Evolutionary conservation across 208 protist species (phyloP), one percentile per base, ranked within the genome.

Genomic region (Leishmania lainsoni): DNA sequence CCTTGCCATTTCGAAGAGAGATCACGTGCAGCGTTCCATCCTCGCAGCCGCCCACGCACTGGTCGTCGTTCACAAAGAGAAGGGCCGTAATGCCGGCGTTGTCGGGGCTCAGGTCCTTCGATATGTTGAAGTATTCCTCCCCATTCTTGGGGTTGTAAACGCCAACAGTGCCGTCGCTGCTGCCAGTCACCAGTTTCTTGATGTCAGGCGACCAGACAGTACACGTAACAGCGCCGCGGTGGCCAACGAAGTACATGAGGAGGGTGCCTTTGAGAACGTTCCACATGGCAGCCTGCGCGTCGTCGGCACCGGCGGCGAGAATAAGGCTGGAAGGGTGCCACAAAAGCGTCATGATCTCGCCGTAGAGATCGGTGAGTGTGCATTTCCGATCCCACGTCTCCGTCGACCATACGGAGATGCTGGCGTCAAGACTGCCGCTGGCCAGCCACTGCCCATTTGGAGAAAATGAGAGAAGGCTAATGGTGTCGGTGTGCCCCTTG

Each of bases 241-340:
- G 98, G 22, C 97, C 98, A 6, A 89, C 89, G 84, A 99, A 99
- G 79, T 97, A 95, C 84, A 97, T 94, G 69, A 98, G 87, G n/a
- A 96, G 84, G 16, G 91, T 89, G 17, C 96, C 96, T 74, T 96
- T 96, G 2, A 83, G 54, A 4, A 93, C 89, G 75, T 97, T 98
- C 97, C 97, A 99, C 97, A 99, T 98, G 59, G 93, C 98, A 17
- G 90, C 87, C 80, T 98, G 97, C 65, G 91, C 91, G 79, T 99
- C 98, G 58, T 94, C 89, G 32, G 91, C 93, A 35, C 97, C 97
- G 42, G 92, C 96, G 45, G 98, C 85, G 20, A 99, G 76, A 10
- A 99, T 75, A 59, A 95, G 90, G 65, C 97, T 98, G 54, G 94
- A 95, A 16, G 95, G 95, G 84, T 99, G 98, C 98, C 98, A 99